Conservation (phyloP, 768 basidiomycete species). For the Strobilomyces confusus region DNA sequence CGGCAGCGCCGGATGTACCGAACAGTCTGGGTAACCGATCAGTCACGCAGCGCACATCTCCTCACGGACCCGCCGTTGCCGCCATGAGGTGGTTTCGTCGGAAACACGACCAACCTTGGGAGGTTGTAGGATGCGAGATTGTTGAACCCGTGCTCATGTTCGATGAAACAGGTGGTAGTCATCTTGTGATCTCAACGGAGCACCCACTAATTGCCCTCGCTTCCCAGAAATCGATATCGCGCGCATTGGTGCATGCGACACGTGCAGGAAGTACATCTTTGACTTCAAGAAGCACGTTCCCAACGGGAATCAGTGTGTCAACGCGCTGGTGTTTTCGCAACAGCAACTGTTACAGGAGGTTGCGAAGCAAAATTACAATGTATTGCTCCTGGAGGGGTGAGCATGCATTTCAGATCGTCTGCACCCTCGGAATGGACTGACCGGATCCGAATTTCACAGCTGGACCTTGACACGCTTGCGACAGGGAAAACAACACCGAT, state of each 20-base stretch:
- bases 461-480: conserved; percentile 68
- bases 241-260: conserved; percentile 48
- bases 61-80: conserved; percentile 15
- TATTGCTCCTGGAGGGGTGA: conserved; percentile 66
- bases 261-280: conserved; percentile 60
- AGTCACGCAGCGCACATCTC: conserved; percentile 1
- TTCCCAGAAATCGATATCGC: conserved; percentile 55
- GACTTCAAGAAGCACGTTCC: conserved; percentile 46
- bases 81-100: conserved; percentile 45
- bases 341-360: conserved; percentile 59
- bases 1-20: no score
- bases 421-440: not conserved
- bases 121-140: conserved; percentile 64
- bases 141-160: conserved; percentile 65
- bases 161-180: conserved; percentile 53
- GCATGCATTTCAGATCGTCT: conserved; percentile 7
- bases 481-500: conserved; percentile 55
- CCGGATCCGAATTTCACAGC: conserved; percentile 36
- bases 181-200: conserved; percentile 4
- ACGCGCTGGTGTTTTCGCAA: conserved; percentile 58
- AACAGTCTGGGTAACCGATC: conserved; percentile 18
- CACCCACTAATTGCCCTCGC: conserved; percentile 5
- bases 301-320: conserved; percentile 43
- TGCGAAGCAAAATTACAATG: conserved; percentile 53
- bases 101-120: conserved; percentile 61